A percentile compares a stretch with the other conserved stretches of the same genome.
phyloP scores from a whole-genome alignment of 805 yeast species.

The Metschnikowia amazonensis region DNA sequence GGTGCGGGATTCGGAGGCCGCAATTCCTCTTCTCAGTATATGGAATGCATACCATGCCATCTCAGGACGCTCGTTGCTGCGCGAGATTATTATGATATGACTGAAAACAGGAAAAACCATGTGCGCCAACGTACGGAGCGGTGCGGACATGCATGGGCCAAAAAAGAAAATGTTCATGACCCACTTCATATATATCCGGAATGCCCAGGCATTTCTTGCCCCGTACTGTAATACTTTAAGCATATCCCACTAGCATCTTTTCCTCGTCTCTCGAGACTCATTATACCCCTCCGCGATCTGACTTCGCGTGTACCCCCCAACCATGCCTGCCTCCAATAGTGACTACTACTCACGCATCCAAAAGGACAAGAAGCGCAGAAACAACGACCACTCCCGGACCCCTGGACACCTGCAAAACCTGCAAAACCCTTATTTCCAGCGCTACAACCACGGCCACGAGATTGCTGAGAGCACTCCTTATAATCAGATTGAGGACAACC shows the following conservation, averaged over 20 bases:
- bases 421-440: slow-evolving; percentile 9
- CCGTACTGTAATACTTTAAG: too few species aligned
- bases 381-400: neutral
- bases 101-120: slow-evolving; percentile 1
- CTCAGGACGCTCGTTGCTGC: neutral
- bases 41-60: neutral
- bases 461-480: slow-evolving; percentile 5
- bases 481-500: slow-evolving; percentile 4
- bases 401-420: neutral
- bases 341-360: slow-evolving; percentile 12
- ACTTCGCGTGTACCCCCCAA: neutral
- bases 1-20: neutral
- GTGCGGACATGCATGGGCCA: neutral
- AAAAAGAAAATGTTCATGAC: neutral
- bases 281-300: neutral
- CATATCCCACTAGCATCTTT: too few species aligned
- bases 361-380: neutral
- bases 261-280: neutral
- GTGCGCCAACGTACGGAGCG: slow-evolving; percentile 1
- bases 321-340: slow-evolving; percentile 10
- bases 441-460: slow-evolving; percentile 1
- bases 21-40: slow-evolving; percentile 1
- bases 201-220: neutral
- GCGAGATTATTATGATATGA: slow-evolving; percentile 1
- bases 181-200: neutral